Evolutionary conservation across 768 basidiomycete genomes (phyloP).

Genomic region (Pleurotus citrinopileatus): DNA sequence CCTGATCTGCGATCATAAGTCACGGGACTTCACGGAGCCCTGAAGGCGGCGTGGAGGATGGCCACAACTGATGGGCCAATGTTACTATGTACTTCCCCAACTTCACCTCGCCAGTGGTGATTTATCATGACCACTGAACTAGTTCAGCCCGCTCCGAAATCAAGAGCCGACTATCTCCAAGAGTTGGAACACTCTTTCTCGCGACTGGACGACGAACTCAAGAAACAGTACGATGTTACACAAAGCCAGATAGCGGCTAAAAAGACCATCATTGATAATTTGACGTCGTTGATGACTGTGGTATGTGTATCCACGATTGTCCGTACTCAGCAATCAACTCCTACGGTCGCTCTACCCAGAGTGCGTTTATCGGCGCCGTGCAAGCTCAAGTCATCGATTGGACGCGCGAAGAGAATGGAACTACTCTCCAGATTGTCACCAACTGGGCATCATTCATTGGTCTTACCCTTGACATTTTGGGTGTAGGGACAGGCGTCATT

Average conservation of each 20-base stretch:
- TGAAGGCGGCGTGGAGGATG: too few relatives aligned
- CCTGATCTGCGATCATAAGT: background rate
- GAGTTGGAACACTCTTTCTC: background rate
- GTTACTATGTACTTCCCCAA: too few relatives aligned
- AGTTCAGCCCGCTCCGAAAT: background rate
- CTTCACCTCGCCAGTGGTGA: background rate
- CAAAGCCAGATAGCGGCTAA: background rate
- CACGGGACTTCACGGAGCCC: background rate
- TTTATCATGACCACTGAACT: background rate
- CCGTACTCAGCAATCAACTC: background rate
- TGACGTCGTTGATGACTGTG: background rate
- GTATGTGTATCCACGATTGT: background rate
- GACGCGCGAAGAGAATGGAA: background rate
- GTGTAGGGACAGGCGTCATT: background rate
- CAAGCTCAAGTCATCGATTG: background rate
- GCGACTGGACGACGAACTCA: background rate
- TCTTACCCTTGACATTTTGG: constrained; percentile 3
- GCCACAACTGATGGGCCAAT: background rate
- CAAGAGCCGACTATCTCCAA: background rate
- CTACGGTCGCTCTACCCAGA: background rate
- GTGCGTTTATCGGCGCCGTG: constrained; percentile 1
- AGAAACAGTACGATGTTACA: background rate
- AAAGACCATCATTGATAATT: background rate
- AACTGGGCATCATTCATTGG: background rate
- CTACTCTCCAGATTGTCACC: background rate